Conservation (phyloP, 257 asterid genomes). For the Nicotiana tabacum region DNA sequence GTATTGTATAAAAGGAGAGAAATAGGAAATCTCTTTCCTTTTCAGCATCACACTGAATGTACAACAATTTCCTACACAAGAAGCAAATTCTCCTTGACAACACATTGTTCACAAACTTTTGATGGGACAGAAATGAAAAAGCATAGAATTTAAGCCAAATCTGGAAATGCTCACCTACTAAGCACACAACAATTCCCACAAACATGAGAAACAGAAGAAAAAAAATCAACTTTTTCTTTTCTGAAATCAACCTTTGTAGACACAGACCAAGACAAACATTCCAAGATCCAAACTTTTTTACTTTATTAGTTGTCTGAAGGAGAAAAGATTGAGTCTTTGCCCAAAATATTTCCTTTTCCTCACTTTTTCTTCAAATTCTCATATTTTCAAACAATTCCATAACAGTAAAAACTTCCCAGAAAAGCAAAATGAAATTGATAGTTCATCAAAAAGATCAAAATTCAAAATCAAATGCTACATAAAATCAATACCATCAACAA, state of each 20-base stretch:
- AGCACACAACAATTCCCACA: neutral
- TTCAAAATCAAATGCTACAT: neutral
- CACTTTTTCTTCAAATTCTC: neutral
- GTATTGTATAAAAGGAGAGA: neutral
- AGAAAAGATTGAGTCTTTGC: neutral
- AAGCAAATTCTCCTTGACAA: neutral
- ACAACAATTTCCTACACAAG: neutral
- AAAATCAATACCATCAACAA: neutral
- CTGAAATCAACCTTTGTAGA: neutral
- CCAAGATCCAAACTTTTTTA: neutral
- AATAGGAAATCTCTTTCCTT: neutral
- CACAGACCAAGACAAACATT: neutral
- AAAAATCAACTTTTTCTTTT: neutral
- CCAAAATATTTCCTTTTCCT: neutral
- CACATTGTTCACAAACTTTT: neutral
- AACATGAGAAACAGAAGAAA: neutral
- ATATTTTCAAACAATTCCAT: neutral
- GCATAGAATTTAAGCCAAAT: neutral
- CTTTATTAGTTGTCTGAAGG: neutral
- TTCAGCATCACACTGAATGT: neutral
- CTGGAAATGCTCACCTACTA: neutral
- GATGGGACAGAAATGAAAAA: neutral
- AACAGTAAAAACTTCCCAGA: neutral
- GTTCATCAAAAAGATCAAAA: neutral
- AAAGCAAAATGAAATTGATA: neutral